Base-by-base conservation (phyloP, 352 stramenopile genomes). In the Globisporangium spiculum region DNA sequence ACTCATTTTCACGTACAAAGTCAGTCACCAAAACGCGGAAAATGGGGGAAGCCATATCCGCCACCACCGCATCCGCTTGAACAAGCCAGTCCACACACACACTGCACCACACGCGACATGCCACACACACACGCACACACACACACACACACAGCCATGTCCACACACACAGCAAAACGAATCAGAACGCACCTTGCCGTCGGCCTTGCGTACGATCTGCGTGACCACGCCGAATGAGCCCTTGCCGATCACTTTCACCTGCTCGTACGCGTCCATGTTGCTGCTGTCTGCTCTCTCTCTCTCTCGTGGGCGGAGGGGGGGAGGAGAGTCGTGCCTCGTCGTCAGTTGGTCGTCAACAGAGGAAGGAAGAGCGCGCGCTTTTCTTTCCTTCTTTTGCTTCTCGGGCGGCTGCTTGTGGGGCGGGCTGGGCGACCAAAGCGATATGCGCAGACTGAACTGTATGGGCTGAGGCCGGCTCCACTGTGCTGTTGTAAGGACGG, bases 211-310 rank as follows among this genome's bases (percentile, higher is more conserved):
- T 59, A 93, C 74, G 72, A 98, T 95, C 80, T 96, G 89, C 73
- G 85, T 92, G 27, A 98, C 91, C 61, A 96, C 89, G 70, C 92
- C 92, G 76, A 97, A 98, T 38, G 90, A 97, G 69, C 92, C 92
- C 67, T 96, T 95, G 70, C 92, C 92, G 71, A 98, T 97, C 64
- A 95, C 85, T 63, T 89, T 85, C 65, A 97, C 78, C 58, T 90
- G 80, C 68, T 97, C 90, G 77, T 97, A 97, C 52, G 88, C 83
- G 76, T 97, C 88, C 87, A 96, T 96, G 24, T 20, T 70, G 59
- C 14, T 34, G 41, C 1, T 6, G 34, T 6, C 8, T 50, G 8
- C 7, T 60, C 0, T 9, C 6, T 46, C 7, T 26, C 56, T 2
- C 10, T 30, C 56, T 2, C 10, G 20, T 3, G 18, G 5, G 44